Evolutionary conservation across 148 eudicot species (phyloP).

Genomic region (Vaccinium corymbosum): DNA sequence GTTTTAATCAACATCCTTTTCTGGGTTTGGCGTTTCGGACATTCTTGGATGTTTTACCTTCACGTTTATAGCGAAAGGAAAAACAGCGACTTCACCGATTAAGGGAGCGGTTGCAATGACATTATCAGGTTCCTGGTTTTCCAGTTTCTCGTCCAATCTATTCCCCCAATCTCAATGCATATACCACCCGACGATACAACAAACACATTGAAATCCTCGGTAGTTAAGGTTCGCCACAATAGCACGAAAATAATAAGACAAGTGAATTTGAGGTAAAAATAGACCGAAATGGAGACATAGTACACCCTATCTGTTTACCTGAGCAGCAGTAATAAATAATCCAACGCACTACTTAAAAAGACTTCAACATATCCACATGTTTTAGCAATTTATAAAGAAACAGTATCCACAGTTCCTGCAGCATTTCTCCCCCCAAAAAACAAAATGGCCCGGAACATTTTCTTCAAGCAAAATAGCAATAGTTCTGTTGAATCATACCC

Average conservation of each 20-base stretch:
- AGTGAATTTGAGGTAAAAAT: not conserved
- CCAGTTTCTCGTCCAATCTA: not conserved
- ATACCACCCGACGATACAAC: not conserved
- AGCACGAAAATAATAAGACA: not conserved
- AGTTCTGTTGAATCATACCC: not conserved
- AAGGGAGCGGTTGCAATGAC: not conserved
- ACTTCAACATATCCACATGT: slow-evolving; percentile 39
- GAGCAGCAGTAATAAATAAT: slow-evolving; percentile 7
- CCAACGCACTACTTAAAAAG: not conserved
- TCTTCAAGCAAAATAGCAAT: slow-evolving; percentile 7
- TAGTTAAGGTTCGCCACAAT: not conserved
- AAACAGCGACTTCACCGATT: not conserved
- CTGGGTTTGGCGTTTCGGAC: no score
- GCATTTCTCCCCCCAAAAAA: not conserved
- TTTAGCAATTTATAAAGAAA: slow-evolving; percentile 14
- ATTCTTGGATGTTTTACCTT: no score
- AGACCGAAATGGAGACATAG: not conserved
- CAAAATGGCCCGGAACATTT: not conserved
- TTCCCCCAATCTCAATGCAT: not conserved
- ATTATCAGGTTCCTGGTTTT: not conserved
- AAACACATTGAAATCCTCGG: not conserved
- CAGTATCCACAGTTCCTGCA: slow-evolving; percentile 17
- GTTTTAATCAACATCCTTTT: no score
- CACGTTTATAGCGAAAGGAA: no score
- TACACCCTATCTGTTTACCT: not conserved